Evolutionary conservation across 2,329 filamentous ascomycete species (phyloP), one percentile per base, ranked within the genome.

Genomic region (Penicillium sp.): DNA sequence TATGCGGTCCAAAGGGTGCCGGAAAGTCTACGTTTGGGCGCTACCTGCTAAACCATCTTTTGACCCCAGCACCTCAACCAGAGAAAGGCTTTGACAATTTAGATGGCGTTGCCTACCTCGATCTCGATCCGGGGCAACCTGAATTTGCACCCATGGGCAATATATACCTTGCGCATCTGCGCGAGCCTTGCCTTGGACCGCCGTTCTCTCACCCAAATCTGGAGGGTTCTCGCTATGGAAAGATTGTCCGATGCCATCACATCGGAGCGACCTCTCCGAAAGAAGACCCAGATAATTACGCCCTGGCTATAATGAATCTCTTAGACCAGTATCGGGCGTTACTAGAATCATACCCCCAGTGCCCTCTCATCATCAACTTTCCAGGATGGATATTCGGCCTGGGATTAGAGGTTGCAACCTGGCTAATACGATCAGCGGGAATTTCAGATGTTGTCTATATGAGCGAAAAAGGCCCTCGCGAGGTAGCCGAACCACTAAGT

Each of bases 1-100:
- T 83, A 6, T 79, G 80, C 55, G 83, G 83, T 5, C 74, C 79
- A 7, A 81, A 84, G 60, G 77, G 74, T 0, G 78, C 81, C 23
- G 83, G 83, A 23, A 85, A 86, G 65, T 85, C 83, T 8, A 85
- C 81, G 0, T 82, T 86, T 61, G 77, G 77, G 56, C 79, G 80
- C 50, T 74, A 82, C 56, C 68, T 86, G 5, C 64, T 79, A 18
- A 86, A 86, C 62, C 76, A 81, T 56, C 72, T 83, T 28, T 72
- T 84, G 18, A 75, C 71, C 28, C 68, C 71, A 21, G 67, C 69
- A 3, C 74, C 68, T 56, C 59, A 69, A 50, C 60, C 66, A 5
- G 69, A 71, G 45, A 65, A 57, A 28, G 62, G 61, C 20, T 64
- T 68, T 47, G 60, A 53, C 48, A 68, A 68, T 52, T 65, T 69